Evolutionary conservation across 306 rosid genomes (phyloP), one percentile per base, ranked within the genome.

Genomic region (Alnus rubra): DNA sequence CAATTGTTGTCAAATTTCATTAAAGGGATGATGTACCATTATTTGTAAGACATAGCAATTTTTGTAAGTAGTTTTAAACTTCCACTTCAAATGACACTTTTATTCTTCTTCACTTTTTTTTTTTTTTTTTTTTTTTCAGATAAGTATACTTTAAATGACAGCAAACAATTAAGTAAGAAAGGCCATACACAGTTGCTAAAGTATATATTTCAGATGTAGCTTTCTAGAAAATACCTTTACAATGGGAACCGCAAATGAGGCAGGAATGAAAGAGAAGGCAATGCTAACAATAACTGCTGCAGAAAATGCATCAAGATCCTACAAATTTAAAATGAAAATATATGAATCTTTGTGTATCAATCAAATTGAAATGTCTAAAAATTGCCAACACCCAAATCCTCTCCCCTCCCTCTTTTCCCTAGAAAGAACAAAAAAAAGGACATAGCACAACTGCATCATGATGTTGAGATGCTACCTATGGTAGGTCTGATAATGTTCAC

Each of bases 261-360:
- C 97, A 68, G 98, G 98, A 82, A 94, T 88, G 75, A 94, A 94
- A 65, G 93, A 94, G 84, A 94, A 94, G 49, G 98, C 97, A 80
- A 94, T 92, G 64, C 82, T 94, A 74, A 93, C 86, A 82, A 94
- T 88, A 85, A 94, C 55, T 48, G 98, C 97, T 77, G 93, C 97
- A 72, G 98, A 91, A 86, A 94, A 94, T 59, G 98, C 98, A 76
- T 95, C 98, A 89, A 95, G 88, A 83, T 95, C 98, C 98, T 95
- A 79, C 85, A 89, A 77, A 81, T 72, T 75, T 76, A 69, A 79
- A 50, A 84, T 50, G 18, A 45, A 54, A 79, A 65, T 73, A 85
- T 54, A 82, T 88, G 72, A 85, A 74, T 70, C 52, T 76, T 78
- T 56, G 63, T 71, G 58, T 74, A 30, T 23, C 69, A 63, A 30